Base-by-base conservation (phyloP, 2,329 filamentous ascomycete species). In the Aspergillus candidus region DNA sequence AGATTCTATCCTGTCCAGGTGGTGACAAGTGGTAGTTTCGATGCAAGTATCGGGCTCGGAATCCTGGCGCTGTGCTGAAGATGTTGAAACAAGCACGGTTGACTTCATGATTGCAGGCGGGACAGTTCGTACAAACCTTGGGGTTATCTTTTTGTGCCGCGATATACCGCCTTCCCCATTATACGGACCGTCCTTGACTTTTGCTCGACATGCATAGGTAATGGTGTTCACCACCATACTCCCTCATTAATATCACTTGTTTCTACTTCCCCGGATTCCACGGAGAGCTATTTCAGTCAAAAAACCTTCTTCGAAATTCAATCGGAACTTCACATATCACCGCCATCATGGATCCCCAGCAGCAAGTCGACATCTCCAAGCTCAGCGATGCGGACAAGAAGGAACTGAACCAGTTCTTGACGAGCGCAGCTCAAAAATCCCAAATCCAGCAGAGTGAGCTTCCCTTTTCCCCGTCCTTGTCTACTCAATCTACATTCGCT, bases 351-450 rank as follows among this genome's bases (percentile, higher is more conserved):
- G 67, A 70, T 42, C 46, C 53, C 35, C 59, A 62, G 41, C 43
- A 58, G 13, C 63, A 68, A 44, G 40, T 82, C 60, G 86, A 90
- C 61, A 72, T 91, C 54, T 78, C 80, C 59, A 82, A 82, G 69
- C 83, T 96, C 63, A 85, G 79, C 59, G 83, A 87, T 48, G 78
- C 79, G 61, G 89, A 96, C 71, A 93, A 89, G 77, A 76, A 81
- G 53, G 89, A 97, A 70, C 78, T 98, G 35, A 86, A 88, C 61
- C 82, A 88, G 62, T 91, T 95, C 69, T 76, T 96, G 47, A 73
- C 80, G 57, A 88, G 86, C 63, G 89, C 96, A 74, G 78, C 79
- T 53, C 88, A 96, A 70, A 93, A 93, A 67, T 80, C 86, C 18
- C 66, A 61, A 41, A 72, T 78, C 47, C 73, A 77, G 54, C 68